A percentile compares a stretch with the other conserved stretches of the same genome.
phyloP scores from a whole-genome alignment of 1,139 yeast species.

The Ogataea hybrid region DNA sequence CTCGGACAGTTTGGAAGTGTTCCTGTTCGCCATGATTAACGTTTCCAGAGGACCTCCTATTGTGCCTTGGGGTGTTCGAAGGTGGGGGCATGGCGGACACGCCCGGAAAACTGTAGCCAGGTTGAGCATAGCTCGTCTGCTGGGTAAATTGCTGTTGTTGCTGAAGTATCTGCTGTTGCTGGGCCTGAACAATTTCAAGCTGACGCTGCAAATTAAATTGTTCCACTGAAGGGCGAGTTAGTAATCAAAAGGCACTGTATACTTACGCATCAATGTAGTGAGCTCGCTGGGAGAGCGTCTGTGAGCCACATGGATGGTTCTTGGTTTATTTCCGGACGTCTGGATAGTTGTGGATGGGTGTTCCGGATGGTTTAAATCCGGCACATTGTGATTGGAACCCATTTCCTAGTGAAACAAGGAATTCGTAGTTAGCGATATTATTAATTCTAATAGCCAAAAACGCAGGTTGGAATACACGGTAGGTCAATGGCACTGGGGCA shows the following conservation, averaged over 20 bases:
- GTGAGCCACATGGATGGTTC: slow-evolving; percentile 82
- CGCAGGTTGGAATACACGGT: too few species aligned
- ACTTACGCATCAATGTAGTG: slow-evolving; percentile 82
- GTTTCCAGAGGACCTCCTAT: slow-evolving; percentile 29
- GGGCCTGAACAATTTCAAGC: slow-evolving; percentile 85
- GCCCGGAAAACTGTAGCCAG: slow-evolving; percentile 22
- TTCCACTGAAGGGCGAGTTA: slow-evolving; percentile 47
- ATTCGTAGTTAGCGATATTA: background rate
- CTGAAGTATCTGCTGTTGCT: slow-evolving; percentile 76
- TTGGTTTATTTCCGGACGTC: slow-evolving; percentile 38
- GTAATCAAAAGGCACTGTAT: background rate
- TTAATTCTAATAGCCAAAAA: too few species aligned
- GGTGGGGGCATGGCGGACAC: slow-evolving; percentile 29
- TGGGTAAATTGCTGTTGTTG: slow-evolving; percentile 29
- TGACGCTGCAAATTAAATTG: slow-evolving; percentile 92
- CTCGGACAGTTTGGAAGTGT: slow-evolving; percentile 14
- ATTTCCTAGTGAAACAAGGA: slow-evolving; percentile 4
- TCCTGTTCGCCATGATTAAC: slow-evolving; percentile 18
- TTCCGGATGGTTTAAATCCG: slow-evolving; percentile 10
- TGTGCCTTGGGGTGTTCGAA: slow-evolving; percentile 22
- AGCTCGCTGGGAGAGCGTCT: slow-evolving; percentile 92
- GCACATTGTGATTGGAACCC: slow-evolving; percentile 12
- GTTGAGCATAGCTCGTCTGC: slow-evolving; percentile 21
- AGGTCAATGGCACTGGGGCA: slow-evolving; percentile 8
- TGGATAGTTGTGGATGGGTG: slow-evolving; percentile 23